Percentiles rank a stretch among this genome's conserved stretches.
phyloP scores from a whole-genome alignment of 1,284 basidiomycete species.

The Puccinia hordei region DNA sequence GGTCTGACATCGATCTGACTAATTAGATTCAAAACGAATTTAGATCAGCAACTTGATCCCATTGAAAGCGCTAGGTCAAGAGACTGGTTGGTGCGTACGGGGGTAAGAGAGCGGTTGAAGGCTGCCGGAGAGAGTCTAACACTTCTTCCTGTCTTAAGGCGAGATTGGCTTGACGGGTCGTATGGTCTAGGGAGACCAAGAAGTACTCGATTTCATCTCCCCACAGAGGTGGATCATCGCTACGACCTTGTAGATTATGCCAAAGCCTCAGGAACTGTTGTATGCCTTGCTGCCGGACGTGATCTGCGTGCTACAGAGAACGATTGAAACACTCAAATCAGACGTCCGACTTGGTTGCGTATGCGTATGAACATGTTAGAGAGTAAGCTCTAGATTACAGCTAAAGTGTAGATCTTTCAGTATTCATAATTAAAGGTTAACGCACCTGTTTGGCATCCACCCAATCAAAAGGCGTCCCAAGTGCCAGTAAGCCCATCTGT shows the following conservation, averaged over 20 bases:
- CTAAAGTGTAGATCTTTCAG: background rate
- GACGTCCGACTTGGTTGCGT: constrained; percentile 2
- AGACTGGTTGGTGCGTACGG: constrained; percentile 13
- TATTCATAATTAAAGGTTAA: background rate
- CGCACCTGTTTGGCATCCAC: constrained; percentile 71
- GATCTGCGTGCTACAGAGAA: constrained; percentile 70
- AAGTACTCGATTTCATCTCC: constrained; percentile 99
- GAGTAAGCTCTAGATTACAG: background rate
- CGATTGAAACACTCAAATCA: background rate
- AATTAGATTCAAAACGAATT: background rate
- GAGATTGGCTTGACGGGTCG: constrained; percentile 76
- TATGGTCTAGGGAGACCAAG: constrained; percentile 82
- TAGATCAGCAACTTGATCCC: background rate
- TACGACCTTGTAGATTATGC: constrained; percentile 84
- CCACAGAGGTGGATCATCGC: constrained; percentile 95
- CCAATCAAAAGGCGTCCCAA: constrained; percentile 94
- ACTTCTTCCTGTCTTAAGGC: constrained; percentile 93
- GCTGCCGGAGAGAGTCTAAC: constrained; percentile 62
- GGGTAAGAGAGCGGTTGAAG: constrained; percentile 44
- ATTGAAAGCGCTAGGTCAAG: constrained; percentile 12
- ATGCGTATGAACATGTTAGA: background rate
- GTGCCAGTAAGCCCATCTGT: constrained; percentile 85
- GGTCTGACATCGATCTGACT: constrained; percentile 71
- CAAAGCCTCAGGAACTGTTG: constrained; percentile 92
- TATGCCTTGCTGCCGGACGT: constrained; percentile 90